Base-by-base conservation (phyloP, 495 filamentous ascomycete species). In the Aspergillus homomorphus region DNA sequence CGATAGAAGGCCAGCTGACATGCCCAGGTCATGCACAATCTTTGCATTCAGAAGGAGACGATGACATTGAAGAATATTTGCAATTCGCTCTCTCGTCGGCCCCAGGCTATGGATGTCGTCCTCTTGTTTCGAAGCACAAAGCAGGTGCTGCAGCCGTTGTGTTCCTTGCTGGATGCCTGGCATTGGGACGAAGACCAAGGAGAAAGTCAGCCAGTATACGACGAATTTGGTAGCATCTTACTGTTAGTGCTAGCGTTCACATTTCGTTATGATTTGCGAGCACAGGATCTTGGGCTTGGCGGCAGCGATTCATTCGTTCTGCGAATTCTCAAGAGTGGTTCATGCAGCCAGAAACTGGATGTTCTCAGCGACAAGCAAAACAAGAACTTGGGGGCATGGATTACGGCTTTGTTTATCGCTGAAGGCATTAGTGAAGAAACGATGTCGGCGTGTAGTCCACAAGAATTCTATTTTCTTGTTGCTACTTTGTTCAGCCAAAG, bases 141-240 rank as follows among this genome's bases (percentile, higher is more conserved):
- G 43, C 83, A 83, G 33, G 81, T 98, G 19, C 71, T 98, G 3
- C 85, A 90, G 54, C 92, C 94, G 18, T 75, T 98, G 14, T 97
- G 92, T 65, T 80, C 87, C 28, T 73, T 97, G 9, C 75, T 98
- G 9, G 91, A 98, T 71, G 84, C 85, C 48, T 98, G 93, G 94
- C 80, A 82, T 18, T 95, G 93, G 72, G 93, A 97, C 59, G 93
- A 96, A 61, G 93, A 97, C 54, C 90, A 96, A 67, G 79, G 87
- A 38, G 94, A 98, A 68, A 94, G 94, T 63, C 92, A 97, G 67
- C 94, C 93, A 0, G 89, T 96, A 1, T 98, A 98, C 65, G 93
- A 98, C 61, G 95, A 98, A 59, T 98, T 98, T 58, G 91, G 92
- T 0, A 89, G 89, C 44, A 87, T 97, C 16, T 76, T 98, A 7